Evolutionary conservation across 371 early-diverging fungal genomes (phyloP), one percentile per base, ranked within the genome.

Genomic region (Polyrhizophydium stewartii): DNA sequence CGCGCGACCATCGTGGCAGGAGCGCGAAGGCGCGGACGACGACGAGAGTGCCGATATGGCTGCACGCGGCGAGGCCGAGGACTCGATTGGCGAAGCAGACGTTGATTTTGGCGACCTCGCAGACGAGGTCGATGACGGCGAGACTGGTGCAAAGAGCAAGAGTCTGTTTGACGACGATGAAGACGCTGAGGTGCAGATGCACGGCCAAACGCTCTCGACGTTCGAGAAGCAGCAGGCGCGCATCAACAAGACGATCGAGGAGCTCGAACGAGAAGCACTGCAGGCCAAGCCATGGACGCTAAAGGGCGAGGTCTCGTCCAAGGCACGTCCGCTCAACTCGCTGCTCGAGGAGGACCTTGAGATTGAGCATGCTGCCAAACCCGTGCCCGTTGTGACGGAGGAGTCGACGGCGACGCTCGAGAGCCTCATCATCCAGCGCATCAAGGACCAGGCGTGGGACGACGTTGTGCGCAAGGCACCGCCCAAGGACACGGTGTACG

Each of bases 331-430:
- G 1, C 62, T 89, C 49, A 91, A 98, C 81, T 92, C 94, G 75
- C 77, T 98, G 62, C 76, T 98, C 50, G 95, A 92, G 68, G 94
- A 97, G 71, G 89, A 92, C 61, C 74, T 98, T 10, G 96, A 95
- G 57, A 89, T 93, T 70, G 97, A 97, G 61, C 84, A 87, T 58
- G 90, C 88, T 37, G 81, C 85, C 60, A 92, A 91, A 79, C 94
- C 98, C 21, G 93, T 93, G 0, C 98, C 98, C 6, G 89, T 96
- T 19, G 88, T 95, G 51, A 96, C 97, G 0, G 91, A 93, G 69
- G 94, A 96, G 72, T 77, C 83, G 1, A 96, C 97, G 0, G 72
- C 80, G 62, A 82, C 91, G 12, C 81, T 98, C 31, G 97, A 96
- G 69, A 94, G 93, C 31, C 70, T 95, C 62, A 98, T 98, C 74